Evolutionary conservation across 371 early-diverging fungal genomes (phyloP), one percentile per base, ranked within the genome.

Genomic region (Syncephalastrum racemosum): DNA sequence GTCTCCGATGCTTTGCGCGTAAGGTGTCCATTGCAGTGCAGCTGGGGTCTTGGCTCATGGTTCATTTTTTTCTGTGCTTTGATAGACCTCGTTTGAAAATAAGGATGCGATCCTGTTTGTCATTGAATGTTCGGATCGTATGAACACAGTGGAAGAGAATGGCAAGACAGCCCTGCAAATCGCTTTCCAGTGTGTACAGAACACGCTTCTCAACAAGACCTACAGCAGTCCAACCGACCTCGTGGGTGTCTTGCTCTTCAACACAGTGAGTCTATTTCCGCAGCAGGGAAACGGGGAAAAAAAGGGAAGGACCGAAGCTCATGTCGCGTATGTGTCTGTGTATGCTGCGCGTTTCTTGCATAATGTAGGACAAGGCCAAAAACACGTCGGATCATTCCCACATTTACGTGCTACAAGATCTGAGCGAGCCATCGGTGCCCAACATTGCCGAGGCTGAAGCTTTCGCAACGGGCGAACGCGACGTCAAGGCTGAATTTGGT

Each of bases 31-130:
- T 36, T 51, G 4, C 16, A 42, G 5, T 52, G 4, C 27, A 52
- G 1, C n/a, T 23, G 20, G 22, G 25, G 12, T 13, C 5, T 23
- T 22, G n/a, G 13, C 14, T 14, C n/a, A n/a, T n/a, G n/a, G n/a
- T n/a, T n/a, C n/a, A n/a, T n/a, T n/a, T n/a, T n/a, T n/a, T n/a
- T n/a, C 3, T 8, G 7, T n/a, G 10, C 27, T 8, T 15, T 5
- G 10, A 12, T 39, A 59, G 59, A 53, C 59, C 0, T 42, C 40
- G 25, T 46, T 51, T n/a, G 49, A 46, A 7, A 74, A 62, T 42
- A 69, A 76, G 15, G 86, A 87, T 53, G 72, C 80, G 27, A 77
- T 85, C 43, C 62, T 90, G 16, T 88, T 86, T 63, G 84, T 82
- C 18, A 81, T 90, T 55, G 88, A 90, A 65, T 83, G 83, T 18